Evolutionary conservation across 805 yeast genomes (phyloP), one percentile per base, ranked within the genome.

Genomic region (Lachancea mirantina): DNA sequence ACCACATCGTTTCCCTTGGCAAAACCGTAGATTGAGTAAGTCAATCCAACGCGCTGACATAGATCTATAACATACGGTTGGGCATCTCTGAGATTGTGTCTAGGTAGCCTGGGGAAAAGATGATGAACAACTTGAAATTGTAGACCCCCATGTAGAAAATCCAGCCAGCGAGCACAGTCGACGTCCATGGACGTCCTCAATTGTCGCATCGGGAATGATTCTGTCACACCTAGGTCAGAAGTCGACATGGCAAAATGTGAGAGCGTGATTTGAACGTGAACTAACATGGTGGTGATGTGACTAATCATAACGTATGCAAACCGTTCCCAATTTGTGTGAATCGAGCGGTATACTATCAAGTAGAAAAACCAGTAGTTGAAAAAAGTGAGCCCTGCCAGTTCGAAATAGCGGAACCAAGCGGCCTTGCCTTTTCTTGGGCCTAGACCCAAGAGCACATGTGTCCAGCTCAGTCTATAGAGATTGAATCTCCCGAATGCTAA

Each of bases 171-270:
- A 2, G 96, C 95, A 62, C 96, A 85, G 47, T 81, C 89, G 20
- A 85, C 95, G 53, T 85, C 96, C 95, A 85, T 87, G 3, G 95
- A 85, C 2, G 96, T 87, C 46, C 96, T 68, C 3, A 85, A 52
- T 59, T 85, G 95, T 42, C 92, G 70, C 39, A 81, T 77, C 0
- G 78, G 73, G 50, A 85, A 85, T 6, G 85, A 69, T 55, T 85
- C 96, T 26, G 78, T 70, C 6, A 74, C 70, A 1, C 95, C 95
- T 11, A 85, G 61, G 50, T 85, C 94, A 4, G 92, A 70, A 0
- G 95, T 87, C 1, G 94, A 82, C 94, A 85, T 87, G 22, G 95
- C 95, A 63, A 85, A 85, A 55, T 85, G 96, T 9, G 88, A 78
- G 26, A 85, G 66, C 0, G 94, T 84, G 58, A 85, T 85, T 55